Evolutionary conservation across 2,329 filamentous ascomycete genomes (phyloP), one percentile per base, ranked within the genome.

Genomic region (Phyllachora maydis): DNA sequence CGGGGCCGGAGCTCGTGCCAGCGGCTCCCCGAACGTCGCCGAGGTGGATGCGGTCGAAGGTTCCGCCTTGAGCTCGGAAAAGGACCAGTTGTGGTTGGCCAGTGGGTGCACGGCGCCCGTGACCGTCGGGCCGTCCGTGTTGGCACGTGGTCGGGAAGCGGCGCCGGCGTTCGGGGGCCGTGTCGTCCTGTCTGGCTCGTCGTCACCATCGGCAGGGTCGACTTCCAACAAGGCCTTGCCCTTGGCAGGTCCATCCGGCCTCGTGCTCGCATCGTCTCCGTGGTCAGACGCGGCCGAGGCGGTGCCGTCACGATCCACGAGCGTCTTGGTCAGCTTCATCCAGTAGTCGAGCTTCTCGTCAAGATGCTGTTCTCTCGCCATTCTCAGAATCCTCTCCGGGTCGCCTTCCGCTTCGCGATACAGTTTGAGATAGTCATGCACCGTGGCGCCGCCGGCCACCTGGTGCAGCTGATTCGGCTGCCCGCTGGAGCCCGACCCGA

Each of bases 71-170:
- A 62, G 30, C 13, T 44, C 45, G 4, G 50, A 46, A 32, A 70
- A 71, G 0, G 55, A 56, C 67, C 66, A 73, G 32, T 47, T 70
- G 30, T 68, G 68, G 36, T 64, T 64, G 1, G 54, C 65, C 10
- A 71, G 38, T 1, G 59, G 57, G 23, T 65, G 59, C 25, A 56
- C 45, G 3, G 42, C 41, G 6, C 50, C 43, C 4, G 45, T 46
- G 5, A 41, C 37, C 20, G 47, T 49, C 4, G 60, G 60, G 0
- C 65, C 65, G 34, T 70, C 66, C 0, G 66, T 70, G 23, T 54
- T 49, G 14, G 66, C 53, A 20, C 66, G 50, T 11, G 58, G 60
- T 18, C 65, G 46, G 11, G 14, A 37, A 26, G 5, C 33, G 30
- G 21, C 30, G 31, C 15, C 31, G 27, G 19, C 26, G n/a, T 21